Evolutionary conservation across 2,329 filamentous ascomycete genomes (phyloP).

Genomic region (Fusarium pilosicola): DNA sequence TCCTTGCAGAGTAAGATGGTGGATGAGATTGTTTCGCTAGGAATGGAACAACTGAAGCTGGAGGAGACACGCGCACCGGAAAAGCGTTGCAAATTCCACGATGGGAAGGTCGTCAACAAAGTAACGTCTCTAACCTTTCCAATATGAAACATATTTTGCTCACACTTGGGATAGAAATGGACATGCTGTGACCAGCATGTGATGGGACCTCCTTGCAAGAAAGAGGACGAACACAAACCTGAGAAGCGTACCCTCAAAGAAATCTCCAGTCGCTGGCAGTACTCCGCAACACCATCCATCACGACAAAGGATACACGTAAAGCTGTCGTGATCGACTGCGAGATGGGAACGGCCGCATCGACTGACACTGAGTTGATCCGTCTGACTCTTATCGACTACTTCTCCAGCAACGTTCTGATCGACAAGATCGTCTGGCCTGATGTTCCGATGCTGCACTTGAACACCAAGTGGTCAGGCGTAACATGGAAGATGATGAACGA

Average conservation of each 20-base stretch:
- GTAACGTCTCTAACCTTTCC: accelerated
- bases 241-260: background rate
- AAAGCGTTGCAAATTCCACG: slow-evolving; percentile 1
- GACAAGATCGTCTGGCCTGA: slow-evolving; percentile 62
- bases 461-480: slow-evolving; percentile 63
- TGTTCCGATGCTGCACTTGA: slow-evolving; percentile 58
- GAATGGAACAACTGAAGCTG: background rate
- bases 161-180: background rate
- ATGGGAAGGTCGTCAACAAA: background rate
- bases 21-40: background rate
- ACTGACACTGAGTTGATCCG: slow-evolving; percentile 63
- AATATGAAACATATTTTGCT: accelerated
- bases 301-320: background rate
- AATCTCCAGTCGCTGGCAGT: slow-evolving; percentile 10
- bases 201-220: background rate
- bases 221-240: background rate
- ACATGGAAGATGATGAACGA: slow-evolving; percentile 51
- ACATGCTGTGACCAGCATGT: slow-evolving; percentile 10
- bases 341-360: slow-evolving; percentile 60
- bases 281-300: background rate
- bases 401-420: slow-evolving; percentile 58
- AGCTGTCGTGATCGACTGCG: slow-evolving; percentile 62
- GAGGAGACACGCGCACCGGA: background rate
- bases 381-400: slow-evolving; percentile 61
- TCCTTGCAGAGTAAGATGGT: too few species aligned